These are phyloP conservation scores for Leishmania tarentolae DNA, from an alignment of 208 protist genomes.

Conservation along the genomic window DNA sequence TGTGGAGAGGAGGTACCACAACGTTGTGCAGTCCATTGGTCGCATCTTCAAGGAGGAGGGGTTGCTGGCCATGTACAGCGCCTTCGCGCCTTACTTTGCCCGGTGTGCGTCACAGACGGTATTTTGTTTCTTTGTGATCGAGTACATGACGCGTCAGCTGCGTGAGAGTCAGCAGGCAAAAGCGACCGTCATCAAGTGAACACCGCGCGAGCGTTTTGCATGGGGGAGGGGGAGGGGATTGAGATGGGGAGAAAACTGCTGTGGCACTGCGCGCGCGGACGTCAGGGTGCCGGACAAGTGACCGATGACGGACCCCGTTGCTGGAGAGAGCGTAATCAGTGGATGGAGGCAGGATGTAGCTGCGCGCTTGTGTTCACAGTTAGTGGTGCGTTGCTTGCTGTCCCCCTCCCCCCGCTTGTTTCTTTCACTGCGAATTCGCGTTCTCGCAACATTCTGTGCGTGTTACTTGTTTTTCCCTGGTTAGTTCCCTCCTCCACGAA, in stretches of 20 bases:
- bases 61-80: constrained; percentile 76
- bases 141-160: constrained; percentile 63
- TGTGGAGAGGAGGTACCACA: constrained; percentile 65
- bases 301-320: neutral
- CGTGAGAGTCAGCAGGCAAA: constrained; percentile 16
- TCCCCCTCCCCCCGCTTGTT: neutral
- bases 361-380: neutral
- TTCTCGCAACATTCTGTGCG: neutral
- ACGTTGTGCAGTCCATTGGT: constrained; percentile 78
- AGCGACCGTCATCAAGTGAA: neutral
- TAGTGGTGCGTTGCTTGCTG: neutral
- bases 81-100: constrained; percentile 90
- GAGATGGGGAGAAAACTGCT: neutral
- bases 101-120: constrained; percentile 90
- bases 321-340: neutral
- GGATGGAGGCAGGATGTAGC: neutral
- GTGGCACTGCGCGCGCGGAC: too few species aligned
- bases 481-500: neutral
- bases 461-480: neutral
- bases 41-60: constrained; percentile 81
- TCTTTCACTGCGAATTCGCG: neutral
- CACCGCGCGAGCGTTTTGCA: neutral
- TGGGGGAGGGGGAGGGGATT: neutral
- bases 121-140: constrained; percentile 90
- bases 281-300: neutral